Conservation (phyloP, 495 filamentous ascomycete species). For the Podospora didyma region DNA sequence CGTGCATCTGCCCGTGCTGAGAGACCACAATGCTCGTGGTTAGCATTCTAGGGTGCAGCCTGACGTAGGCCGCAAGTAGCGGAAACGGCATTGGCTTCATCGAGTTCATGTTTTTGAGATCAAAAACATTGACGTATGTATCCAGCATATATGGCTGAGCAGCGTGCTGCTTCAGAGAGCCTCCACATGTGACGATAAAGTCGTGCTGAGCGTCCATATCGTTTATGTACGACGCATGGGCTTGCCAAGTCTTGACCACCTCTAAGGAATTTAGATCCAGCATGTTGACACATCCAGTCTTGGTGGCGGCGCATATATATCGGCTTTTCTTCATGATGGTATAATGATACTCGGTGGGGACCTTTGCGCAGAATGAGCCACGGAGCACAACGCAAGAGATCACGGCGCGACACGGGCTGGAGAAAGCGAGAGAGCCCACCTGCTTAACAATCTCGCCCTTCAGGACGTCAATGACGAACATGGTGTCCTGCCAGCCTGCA, state of each 20-base stretch:
- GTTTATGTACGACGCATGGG: slow-evolving; percentile 76
- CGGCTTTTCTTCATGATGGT: slow-evolving; percentile 85
- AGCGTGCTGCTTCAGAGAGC: slow-evolving; percentile 59
- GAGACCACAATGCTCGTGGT: slow-evolving; percentile 90
- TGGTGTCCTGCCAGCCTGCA: slow-evolving; percentile 77
- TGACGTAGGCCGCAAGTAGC: slow-evolving; percentile 83
- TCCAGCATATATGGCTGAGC: slow-evolving; percentile 65
- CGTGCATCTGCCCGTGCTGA: slow-evolving; percentile 84
- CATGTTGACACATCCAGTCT: slow-evolving; percentile 77
- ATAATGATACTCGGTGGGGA: slow-evolving; percentile 70
- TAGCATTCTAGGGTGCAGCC: slow-evolving; percentile 91
- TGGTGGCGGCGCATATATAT: slow-evolving; percentile 88
- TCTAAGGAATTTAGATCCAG: slow-evolving; percentile 74
- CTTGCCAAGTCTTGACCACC: slow-evolving; percentile 80
- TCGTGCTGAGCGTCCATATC: slow-evolving; percentile 95
- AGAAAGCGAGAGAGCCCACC: slow-evolving; percentile 33
- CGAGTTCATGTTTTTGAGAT: slow-evolving; percentile 78
- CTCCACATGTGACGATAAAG: slow-evolving; percentile 92
- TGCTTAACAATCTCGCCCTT: slow-evolving; percentile 76
- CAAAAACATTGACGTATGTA: slow-evolving; percentile 88
- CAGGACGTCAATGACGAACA: slow-evolving; percentile 87
- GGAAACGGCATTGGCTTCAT: slow-evolving; percentile 90
- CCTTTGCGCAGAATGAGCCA: slow-evolving; percentile 30
- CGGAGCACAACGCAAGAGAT: not conserved
- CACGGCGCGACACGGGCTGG: not conserved